Conservation (phyloP, 1,284 basidiomycete genomes). For the Naganishia liquefaciens region DNA sequence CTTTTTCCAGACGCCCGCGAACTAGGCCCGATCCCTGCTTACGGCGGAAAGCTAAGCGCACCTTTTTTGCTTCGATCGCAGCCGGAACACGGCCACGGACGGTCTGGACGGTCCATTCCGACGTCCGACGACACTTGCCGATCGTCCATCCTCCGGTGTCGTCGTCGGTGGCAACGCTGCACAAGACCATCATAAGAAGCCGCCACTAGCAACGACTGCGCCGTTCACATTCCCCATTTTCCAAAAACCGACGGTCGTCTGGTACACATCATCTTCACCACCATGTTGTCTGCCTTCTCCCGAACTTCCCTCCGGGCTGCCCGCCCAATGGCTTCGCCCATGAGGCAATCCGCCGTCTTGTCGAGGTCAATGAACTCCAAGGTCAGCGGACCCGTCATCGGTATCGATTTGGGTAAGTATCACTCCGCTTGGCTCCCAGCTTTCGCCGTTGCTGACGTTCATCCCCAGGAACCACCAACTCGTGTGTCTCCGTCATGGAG, state of each 20-base stretch:
- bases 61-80: conserved; percentile 18
- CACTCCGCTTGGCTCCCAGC: no score
- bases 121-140: not conserved
- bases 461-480: conserved; percentile 62
- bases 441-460: not conserved
- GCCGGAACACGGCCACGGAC: not conserved
- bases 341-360: conserved; percentile 35
- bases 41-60: conserved; percentile 7
- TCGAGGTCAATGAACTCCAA: conserved; percentile 56
- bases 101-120: not conserved
- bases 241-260: conserved; percentile 27
- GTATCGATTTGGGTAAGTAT: conserved; percentile 56
- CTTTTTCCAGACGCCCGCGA: not conserved
- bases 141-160: conserved; percentile 1
- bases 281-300: conserved; percentile 28
- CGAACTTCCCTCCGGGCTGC: conserved; percentile 23
- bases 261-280: conserved; percentile 23
- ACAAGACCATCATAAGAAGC: not conserved
- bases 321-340: conserved; percentile 25
- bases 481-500: conserved; percentile 94
- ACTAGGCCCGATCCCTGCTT: not conserved
- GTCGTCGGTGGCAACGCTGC: not conserved
- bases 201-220: not conserved
- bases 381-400: conserved; percentile 57
- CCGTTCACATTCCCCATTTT: not conserved